Evolutionary conservation across 139 green algal species (phyloP).

Genomic region (Auxenochlorella pyrenoidosa): DNA sequence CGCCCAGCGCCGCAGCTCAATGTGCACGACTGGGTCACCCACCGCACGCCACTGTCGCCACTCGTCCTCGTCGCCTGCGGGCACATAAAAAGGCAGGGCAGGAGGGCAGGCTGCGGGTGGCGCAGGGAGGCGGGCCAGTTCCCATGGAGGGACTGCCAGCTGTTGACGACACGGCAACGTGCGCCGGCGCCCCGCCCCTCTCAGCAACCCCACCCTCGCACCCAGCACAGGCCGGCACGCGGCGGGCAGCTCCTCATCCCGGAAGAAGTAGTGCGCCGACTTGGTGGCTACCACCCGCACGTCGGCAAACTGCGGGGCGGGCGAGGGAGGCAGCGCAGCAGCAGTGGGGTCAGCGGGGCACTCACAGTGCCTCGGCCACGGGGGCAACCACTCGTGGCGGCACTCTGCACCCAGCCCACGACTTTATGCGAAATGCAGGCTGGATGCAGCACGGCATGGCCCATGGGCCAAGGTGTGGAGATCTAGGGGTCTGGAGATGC

Average conservation of each 20-base stretch:
- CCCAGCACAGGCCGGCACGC: conserved; percentile 35
- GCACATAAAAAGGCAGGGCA: not conserved
- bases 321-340: not conserved
- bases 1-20: conserved; percentile 93
- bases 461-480: no score
- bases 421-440: no score
- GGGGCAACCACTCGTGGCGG: no score
- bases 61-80: conserved; percentile 74
- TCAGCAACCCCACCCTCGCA: not conserved
- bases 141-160: no score
- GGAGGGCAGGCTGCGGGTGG: not conserved
- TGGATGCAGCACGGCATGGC: no score
- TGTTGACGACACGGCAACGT: no score
- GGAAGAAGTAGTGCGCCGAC: conserved; percentile 68
- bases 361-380: no score
- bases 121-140: no score
- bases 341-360: not conserved
- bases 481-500: no score
- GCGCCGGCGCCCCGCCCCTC: not conserved
- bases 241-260: conserved; percentile 35
- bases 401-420: no score
- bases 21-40: conserved; percentile 93
- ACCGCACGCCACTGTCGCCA: conserved; percentile 74
- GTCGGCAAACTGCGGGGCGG: conserved; percentile 51
- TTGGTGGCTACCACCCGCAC: conserved; percentile 68